phyloP scores from a whole-genome alignment of 129 eudicot genomes.

The Flaveria brownii region DNA sequence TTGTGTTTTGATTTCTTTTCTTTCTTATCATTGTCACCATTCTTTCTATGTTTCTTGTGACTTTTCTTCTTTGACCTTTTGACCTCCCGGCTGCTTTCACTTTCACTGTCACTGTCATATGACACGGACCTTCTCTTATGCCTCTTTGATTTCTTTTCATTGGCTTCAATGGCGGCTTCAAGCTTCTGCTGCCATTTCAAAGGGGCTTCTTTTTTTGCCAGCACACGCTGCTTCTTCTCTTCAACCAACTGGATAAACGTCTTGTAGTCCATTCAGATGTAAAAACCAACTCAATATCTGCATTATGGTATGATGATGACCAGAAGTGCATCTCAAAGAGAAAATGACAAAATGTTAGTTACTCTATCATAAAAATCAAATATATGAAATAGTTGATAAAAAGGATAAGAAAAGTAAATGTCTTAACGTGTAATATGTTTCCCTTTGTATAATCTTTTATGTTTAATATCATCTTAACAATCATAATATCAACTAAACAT shows the following conservation, averaged over 20 bases:
- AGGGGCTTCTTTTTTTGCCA: conserved; percentile 90
- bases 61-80: conserved; percentile 52
- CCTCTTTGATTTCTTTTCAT: conserved; percentile 58
- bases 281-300: conserved; percentile 72
- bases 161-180: conserved; percentile 97
- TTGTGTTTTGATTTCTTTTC: conserved; percentile 63
- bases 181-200: conserved; percentile 97
- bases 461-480: not conserved
- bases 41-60: conserved; percentile 67
- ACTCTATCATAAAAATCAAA: conserved; percentile 44
- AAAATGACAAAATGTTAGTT: conserved; percentile 95
- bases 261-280: conserved; percentile 82
- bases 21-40: conserved; percentile 51
- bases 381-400: not conserved
- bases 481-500: not conserved
- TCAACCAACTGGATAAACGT: conserved; percentile 95
- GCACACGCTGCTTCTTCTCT: conserved; percentile 84
- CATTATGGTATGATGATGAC: conserved; percentile 95
- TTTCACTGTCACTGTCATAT: conserved; percentile 51
- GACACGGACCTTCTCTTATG: conserved; percentile 64
- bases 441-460: not conserved
- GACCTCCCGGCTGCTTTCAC: conserved; percentile 43
- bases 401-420: not conserved
- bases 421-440: not conserved
- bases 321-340: conserved; percentile 98